Evolutionary conservation across 306 rosid genomes (phyloP), one percentile per base, ranked within the genome.

Genomic region (Acacia confusa): DNA sequence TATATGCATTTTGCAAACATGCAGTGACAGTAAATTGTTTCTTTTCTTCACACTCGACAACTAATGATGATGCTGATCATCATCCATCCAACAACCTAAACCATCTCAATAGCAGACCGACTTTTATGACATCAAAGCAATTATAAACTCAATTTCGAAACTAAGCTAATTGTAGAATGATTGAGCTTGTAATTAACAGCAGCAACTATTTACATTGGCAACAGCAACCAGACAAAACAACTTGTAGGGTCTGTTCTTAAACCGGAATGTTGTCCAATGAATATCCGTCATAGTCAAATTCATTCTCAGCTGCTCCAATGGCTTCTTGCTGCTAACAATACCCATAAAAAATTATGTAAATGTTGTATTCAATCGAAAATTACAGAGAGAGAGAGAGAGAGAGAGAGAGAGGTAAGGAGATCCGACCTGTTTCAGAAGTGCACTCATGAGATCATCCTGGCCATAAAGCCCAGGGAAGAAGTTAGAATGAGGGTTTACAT

Each of bases 401-500:
- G 34, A 36, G 45, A 47, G 38, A 27, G 45, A 74, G 64, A 16
- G 78, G 72, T 71, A 69, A 44, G 43, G 81, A 79, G 61, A 64
- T 79, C 80, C 84, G 81, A 96, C 99, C 99, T 96, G 98, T 85
- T 89, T 92, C 85, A 96, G 90, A 80, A 96, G 85, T 68, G 92
- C 97, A 82, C 93, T 93, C 97, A 96, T 85, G 66, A 96, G 92
- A 84, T 96, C 99, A 20, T 93, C 99, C 85, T 91, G 98, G n/a
- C 91, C 91, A 43, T 79, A 92, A 53, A 88, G 93, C 28, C 88
- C 94, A 7, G 87, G 72, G 78, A 88, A 88, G 84, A 91, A 77
- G 85, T 77, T 81, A 30, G 66, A 67, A 48, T 84, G 91, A 48
- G 77, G 55, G 74, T 81, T 74, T 52, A 82, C 76, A 40, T 90